Percentiles rank a stretch among this genome's conserved stretches.
These are phyloP conservation scores for Pleurotus cornucopiae DNA, from an alignment of 768 basidiomycete species.

Conservation along the genomic window DNA sequence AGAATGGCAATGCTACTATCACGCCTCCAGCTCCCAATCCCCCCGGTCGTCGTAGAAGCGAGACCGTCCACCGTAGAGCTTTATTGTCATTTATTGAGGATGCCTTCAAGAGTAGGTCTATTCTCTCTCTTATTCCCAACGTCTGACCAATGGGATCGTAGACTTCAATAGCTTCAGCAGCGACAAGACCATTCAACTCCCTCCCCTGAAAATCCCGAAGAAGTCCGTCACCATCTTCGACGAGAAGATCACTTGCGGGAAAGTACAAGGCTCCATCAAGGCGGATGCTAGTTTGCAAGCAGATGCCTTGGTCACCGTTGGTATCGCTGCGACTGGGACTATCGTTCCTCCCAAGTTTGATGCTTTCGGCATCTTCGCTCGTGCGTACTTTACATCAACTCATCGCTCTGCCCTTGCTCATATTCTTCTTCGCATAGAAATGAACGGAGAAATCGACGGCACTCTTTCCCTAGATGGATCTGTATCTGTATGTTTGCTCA, in stretches of 20 bases:
- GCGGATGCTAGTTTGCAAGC: slow-evolving; percentile 16
- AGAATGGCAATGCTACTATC: slow-evolving; percentile 11
- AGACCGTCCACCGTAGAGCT: slow-evolving; percentile 1
- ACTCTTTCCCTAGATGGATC: slow-evolving; percentile 22
- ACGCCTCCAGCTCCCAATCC: slow-evolving; percentile 10
- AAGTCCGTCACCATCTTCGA: slow-evolving; percentile 15
- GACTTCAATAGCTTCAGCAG: neutral
- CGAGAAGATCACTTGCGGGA: slow-evolving; percentile 14
- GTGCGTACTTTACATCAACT: neutral
- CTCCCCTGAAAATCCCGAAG: slow-evolving; percentile 13
- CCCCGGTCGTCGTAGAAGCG: slow-evolving; percentile 3
- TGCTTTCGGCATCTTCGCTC: slow-evolving; percentile 21
- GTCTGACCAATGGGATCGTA: neutral
- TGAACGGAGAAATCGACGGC: slow-evolving; percentile 24
- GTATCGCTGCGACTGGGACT: slow-evolving; percentile 19
- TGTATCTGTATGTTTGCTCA: slow-evolving; percentile 17
- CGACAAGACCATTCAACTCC: slow-evolving; percentile 12
- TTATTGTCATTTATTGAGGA: slow-evolving; percentile 8
- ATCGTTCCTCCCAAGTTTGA: slow-evolving; percentile 25
- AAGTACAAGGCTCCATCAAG: slow-evolving; percentile 11
- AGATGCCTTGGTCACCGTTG: slow-evolving; percentile 21
- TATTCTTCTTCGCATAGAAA: neutral
- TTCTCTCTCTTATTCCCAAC: too few species aligned
- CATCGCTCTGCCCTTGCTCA: neutral
- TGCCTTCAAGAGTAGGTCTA: slow-evolving; percentile 7